Evolutionary conservation across 2,329 filamentous ascomycete genomes (phyloP).

Genomic region (Trichoderma citrinoviride): DNA sequence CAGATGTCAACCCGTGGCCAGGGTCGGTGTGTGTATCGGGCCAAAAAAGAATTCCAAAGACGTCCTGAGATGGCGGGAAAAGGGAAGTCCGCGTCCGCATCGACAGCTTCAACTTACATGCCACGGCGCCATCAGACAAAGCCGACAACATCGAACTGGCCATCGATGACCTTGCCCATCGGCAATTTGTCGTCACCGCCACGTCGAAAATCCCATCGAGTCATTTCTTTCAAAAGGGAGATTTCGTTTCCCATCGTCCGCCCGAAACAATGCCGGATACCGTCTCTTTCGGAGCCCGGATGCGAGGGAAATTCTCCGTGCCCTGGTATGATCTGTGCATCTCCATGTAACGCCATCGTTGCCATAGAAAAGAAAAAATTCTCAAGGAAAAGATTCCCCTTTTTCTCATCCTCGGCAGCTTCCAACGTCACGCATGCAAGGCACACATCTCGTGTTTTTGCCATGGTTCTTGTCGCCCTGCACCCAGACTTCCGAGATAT

Average conservation of each 20-base stretch:
- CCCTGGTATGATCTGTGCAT: background rate
- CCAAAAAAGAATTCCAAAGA: too few species aligned
- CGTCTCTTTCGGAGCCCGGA: background rate
- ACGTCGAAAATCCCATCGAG: background rate
- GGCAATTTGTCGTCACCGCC: background rate
- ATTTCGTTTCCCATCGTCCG: background rate
- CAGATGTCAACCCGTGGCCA: too few species aligned
- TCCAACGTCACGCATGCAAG: background rate
- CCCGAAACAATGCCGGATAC: background rate
- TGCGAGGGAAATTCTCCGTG: background rate
- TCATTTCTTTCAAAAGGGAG: background rate
- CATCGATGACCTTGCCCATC: background rate
- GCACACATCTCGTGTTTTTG: background rate
- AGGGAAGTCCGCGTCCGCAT: background rate
- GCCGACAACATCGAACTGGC: background rate
- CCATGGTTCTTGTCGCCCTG: background rate
- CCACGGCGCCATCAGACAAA: background rate
- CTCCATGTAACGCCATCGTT: background rate
- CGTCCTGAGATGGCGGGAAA: too few species aligned
- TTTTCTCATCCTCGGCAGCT: slow-evolving; percentile 8
- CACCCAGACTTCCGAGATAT: slow-evolving; percentile 12
- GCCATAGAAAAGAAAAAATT: background rate
- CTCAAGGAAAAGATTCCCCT: too few species aligned
- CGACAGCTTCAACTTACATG: background rate
- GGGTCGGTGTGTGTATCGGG: too few species aligned